Conservation (phyloP, 768 basidiomycete genomes). For the Xerocomus potaroensis region DNA sequence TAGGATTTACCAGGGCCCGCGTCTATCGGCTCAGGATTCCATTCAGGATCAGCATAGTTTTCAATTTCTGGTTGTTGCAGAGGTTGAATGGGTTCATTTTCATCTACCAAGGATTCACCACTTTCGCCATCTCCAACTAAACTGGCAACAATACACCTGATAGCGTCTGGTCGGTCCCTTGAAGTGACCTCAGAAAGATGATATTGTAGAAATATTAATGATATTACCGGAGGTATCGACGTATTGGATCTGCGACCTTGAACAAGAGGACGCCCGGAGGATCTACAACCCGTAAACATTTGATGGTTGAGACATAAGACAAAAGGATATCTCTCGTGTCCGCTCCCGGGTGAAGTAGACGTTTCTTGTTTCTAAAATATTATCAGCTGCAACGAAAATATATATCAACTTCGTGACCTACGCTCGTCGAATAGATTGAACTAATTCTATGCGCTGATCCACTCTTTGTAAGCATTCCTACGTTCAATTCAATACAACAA, state of each 20-base stretch:
- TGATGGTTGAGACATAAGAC: constrained; percentile 91
- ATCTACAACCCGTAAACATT: constrained; percentile 85
- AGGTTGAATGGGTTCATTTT: constrained; percentile 75
- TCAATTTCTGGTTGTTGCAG: constrained; percentile 74
- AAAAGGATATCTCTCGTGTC: constrained; percentile 88
- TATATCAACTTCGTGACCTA: constrained; percentile 28
- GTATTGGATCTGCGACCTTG: constrained; percentile 90
- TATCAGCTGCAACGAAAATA: constrained; percentile 6
- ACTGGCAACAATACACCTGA: constrained; percentile 87
- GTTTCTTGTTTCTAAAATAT: constrained; percentile 64
- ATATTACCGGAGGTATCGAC: constrained; percentile 76
- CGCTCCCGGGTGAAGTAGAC: constrained; percentile 92
- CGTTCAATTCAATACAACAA: background rate
- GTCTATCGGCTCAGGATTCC: constrained; percentile 96
- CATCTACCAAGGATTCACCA: constrained; percentile 78
- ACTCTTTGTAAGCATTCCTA: constrained; percentile 80
- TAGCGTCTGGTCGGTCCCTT: constrained; percentile 88
- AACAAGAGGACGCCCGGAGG: constrained; percentile 89
- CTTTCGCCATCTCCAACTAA: constrained; percentile 84
- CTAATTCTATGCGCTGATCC: constrained; percentile 72
- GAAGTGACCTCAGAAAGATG: background rate
- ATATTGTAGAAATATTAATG: background rate
- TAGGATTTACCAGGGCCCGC: constrained; percentile 77
- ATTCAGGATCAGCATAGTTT: constrained; percentile 86
- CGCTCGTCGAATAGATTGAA: constrained; percentile 76